Percentiles rank a stretch among this genome's conserved stretches.
Evolutionary conservation across 257 asterid genomes (phyloP).

Genomic region (Gentiana dahurica): DNA sequence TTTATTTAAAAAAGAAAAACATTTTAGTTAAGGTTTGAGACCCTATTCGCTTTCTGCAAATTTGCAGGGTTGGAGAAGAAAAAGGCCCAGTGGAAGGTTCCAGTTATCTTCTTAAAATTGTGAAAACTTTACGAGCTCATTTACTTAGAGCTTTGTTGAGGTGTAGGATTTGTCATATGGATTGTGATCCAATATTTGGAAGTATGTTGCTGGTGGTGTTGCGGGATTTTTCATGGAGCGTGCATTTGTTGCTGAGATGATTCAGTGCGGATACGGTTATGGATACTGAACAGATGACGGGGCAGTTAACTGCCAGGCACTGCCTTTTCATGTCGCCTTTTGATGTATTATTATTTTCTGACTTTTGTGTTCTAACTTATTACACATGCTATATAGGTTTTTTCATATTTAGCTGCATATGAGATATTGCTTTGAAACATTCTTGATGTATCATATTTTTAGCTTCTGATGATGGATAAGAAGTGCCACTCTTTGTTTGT

Average conservation of each 20-base stretch:
- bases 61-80: conserved; percentile 84
- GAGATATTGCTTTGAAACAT: conserved; percentile 15
- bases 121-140: conserved; percentile 9
- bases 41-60: conserved; percentile 4
- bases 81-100: conserved; percentile 69
- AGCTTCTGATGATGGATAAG: too few relatives aligned
- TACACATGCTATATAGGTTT: conserved; percentile 17
- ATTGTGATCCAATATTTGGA: conserved; percentile 11
- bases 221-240: conserved; percentile 20
- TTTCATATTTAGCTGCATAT: conserved; percentile 22
- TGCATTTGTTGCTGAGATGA: conserved; percentile 21
- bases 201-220: conserved; percentile 25
- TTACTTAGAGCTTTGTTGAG: conserved; percentile 11
- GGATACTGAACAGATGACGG: conserved; percentile 16
- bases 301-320: conserved; percentile 16
- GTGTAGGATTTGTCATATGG: not conserved
- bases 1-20: not conserved
- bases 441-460: conserved; percentile 16
- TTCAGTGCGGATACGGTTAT: conserved; percentile 13
- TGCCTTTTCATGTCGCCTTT: conserved; percentile 19
- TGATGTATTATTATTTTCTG: conserved; percentile 15
- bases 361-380: conserved; percentile 28
- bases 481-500: too few relatives aligned
- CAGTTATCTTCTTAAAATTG: conserved; percentile 59
- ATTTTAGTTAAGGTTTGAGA: conserved; percentile 6